Base-by-base conservation (phyloP, 129 eudicot species). In the Tagetes erecta region DNA sequence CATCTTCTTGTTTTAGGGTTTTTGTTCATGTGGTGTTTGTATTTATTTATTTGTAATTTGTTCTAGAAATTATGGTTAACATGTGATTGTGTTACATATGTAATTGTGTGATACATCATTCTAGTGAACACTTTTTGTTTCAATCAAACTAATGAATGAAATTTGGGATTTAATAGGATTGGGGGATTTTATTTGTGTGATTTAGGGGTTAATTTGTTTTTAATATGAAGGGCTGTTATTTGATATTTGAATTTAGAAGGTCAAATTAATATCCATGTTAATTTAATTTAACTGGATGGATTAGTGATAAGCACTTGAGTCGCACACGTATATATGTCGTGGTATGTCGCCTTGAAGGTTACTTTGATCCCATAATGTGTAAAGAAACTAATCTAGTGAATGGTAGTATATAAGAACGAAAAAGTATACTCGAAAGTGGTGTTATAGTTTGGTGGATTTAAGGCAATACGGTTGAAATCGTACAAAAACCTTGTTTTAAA, bases 81-180 rank as follows among this genome's bases (percentile, higher is more conserved):
- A 42, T 71, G 53, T 58, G 76, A 10, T 71, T 55, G 76, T 1
- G 55, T 71, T 40, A 2, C n/a, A 71, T 71, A 5, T 67, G 30
- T 56, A n/a, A n/a, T n/a, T 14, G 20, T 46, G 37, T 6, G 8
- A 35, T 42, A 2, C 6, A 14, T 56, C 35, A 44, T 14, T 30
- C 3, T n/a, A 11, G 13, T 2, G 13, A 13, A 13, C 4, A 0
- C 3, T 50, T 50, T 49, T 50, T 20, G 1, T 50, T 50, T 12
- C 5, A 12, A 13, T 50, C 56, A 50, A 12, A 50, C 6, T 49
- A 12, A 11, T 49, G 12, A 7, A 20, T 41, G 40, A 64, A 49
- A 0, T 46, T 51, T 51, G 33, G 64, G 51, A 49, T 47, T 34
- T 50, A 14, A 56, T 51, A 64, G 30, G 53, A 75, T 49, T 49